Base-by-base conservation (phyloP, 2,329 filamentous ascomycete genomes). In the Claviceps sorghi region DNA sequence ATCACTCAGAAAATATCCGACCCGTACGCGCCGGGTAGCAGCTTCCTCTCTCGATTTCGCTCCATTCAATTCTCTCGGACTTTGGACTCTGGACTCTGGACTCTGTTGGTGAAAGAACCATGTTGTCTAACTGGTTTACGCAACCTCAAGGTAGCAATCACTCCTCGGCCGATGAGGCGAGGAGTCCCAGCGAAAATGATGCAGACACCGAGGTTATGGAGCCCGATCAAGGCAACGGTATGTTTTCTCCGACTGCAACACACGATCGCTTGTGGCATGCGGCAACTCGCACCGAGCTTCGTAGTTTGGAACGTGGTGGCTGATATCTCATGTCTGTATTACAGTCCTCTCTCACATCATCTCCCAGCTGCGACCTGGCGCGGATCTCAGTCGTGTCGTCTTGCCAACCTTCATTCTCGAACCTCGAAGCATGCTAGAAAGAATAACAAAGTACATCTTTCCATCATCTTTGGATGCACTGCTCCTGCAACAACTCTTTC, bases 321-420 rank as follows among this genome's bases (percentile, higher is more conserved):
- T 47, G 22, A 51, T 44, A 3, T 10, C 10, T 30, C 22, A 32
- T 42, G 36, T 21, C 19, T 40, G 10, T 41, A 26, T 46, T 32
- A 48, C 51, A 95, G 93, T 98, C 63, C 84, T 98, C 60, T 87
- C 83, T 54, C 91, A 97, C 71, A 95, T 98, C 70, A 97, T 98
- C 65, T 95, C 90, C 50, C 93, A 98, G 72, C 77, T 98, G 57
- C 86, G 93, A 57, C 93, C 93, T 13, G 93, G 93, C 58, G 93
- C 93, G 62, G 93, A 98, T 67, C 75, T 98, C 60, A 95, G 89
- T 69, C 82, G 91, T 61, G 90, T 98, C 56, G 91, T 93, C 38
- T 76, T 98, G 53, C 93, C 93, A 42, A 98, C 93, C 48, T 98
- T 98, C 67, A 98, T 98, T 63, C 81, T 98, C 60, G 93, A 98